phyloP scores from a whole-genome alignment of 495 filamentous ascomycete species.

The Penicillium alfredii region DNA sequence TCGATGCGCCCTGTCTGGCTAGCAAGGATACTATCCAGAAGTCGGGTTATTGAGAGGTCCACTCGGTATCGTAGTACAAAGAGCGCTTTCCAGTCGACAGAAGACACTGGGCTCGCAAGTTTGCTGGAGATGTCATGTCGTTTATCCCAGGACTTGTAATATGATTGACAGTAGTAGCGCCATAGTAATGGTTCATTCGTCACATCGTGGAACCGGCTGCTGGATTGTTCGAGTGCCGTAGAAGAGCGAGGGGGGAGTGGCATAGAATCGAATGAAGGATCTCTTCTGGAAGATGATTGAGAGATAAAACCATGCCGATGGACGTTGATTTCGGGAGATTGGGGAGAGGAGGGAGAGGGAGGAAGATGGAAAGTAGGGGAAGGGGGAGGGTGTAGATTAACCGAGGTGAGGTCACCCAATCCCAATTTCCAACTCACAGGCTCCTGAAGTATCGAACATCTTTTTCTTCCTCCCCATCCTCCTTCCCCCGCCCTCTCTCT shows the following conservation, averaged over 20 bases:
- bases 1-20: conserved; percentile 62
- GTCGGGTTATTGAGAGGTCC: conserved; percentile 47
- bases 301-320: conserved; percentile 36
- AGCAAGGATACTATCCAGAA: conserved; percentile 65
- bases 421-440: too few relatives aligned
- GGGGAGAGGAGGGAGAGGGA: neutral
- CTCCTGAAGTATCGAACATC: too few relatives aligned
- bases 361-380: neutral
- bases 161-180: conserved; percentile 62
- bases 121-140: conserved; percentile 59
- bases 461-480: neutral
- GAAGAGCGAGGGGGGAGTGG: conserved; percentile 47
- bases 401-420: too few relatives aligned
- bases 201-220: conserved; percentile 57
- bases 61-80: conserved; percentile 54
- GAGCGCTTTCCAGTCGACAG: conserved; percentile 70
- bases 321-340: too few relatives aligned
- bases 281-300: conserved; percentile 60
- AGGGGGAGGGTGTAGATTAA: too few relatives aligned
- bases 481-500: too few relatives aligned
- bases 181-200: conserved; percentile 69
- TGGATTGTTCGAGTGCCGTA: conserved; percentile 51
- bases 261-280: conserved; percentile 64
- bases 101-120: conserved; percentile 42
- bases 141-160: conserved; percentile 68